Base-by-base conservation (phyloP, 23 red algal species). In the Gracilariopsis chorda region DNA sequence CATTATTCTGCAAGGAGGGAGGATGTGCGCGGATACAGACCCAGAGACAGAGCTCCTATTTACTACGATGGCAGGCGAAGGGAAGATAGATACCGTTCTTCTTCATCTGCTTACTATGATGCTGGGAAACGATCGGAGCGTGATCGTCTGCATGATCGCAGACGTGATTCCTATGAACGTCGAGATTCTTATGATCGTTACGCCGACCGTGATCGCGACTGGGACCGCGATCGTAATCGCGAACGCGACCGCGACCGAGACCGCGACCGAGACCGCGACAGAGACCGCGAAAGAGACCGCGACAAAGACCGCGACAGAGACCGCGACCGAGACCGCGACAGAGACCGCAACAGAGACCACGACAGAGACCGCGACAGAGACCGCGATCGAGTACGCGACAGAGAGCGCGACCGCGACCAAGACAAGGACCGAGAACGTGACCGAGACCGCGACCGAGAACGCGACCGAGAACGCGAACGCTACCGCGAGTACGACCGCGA, bases 171-270 rank as follows among this genome's bases (percentile, higher is more conserved):
- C 5, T 69, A 73, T n/a, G 37, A 46, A 6, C 30, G 67, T n/a
- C 9, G 13, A 5, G 4, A 73, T 23, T 46, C 67, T 5, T 73
- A 73, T 46, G 76, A 80, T 47, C 52, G 52, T 36, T 53, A 80
- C 17, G 76, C 17, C 3, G 37, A 80, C 25, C 76, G 76, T 20
- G 76, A 75, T 44, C 24, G 44, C 7, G 69, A 80, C 7, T 48
- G 76, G 5, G 76, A 80, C 9, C 48, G 76, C 13, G 76, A 80
- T 48, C 42, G 73, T 1, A 44, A 78, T 44, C 73, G 73, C 14
- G 43, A 78, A 1, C 73, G 73, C 9, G 73, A 78, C 29, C 42
- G 73, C 17, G 73, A 78, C 44, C 42, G 45, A 1, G 28, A 37
- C 4, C 73, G 30, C 2, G 73, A 78, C 44, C 73, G 73, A 39